Conservation (phyloP, 768 basidiomycete genomes). For the Pluteus cervinus region DNA sequence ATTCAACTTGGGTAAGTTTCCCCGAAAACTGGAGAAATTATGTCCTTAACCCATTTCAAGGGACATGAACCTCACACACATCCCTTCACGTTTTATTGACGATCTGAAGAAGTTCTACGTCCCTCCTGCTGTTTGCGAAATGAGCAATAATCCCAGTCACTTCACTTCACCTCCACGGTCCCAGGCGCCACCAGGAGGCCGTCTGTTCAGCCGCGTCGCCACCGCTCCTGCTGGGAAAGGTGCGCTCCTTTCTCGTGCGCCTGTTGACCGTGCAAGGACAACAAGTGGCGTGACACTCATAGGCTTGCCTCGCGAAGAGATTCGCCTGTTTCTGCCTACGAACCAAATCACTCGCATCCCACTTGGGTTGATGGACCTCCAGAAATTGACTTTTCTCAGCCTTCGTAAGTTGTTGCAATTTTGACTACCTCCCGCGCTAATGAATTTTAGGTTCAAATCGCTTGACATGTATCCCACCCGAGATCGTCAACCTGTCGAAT, state of each 20-base stretch:
- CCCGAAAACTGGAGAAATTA: background rate
- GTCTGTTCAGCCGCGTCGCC: conserved; percentile 25
- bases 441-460: conserved; percentile 49
- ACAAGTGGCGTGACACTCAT: conserved; percentile 24
- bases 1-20: conserved; percentile 48
- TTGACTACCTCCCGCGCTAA: conserved; percentile 2
- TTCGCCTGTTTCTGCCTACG: conserved; percentile 50
- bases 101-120: conserved; percentile 43
- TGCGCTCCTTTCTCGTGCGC: conserved; percentile 15
- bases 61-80: conserved; percentile 33
- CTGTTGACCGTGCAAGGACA: conserved; percentile 24
- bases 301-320: conserved; percentile 39
- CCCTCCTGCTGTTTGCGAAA: conserved; percentile 29
- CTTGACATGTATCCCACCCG: conserved; percentile 54
- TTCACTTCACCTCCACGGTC: conserved; percentile 5
- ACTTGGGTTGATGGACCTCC: conserved; percentile 46
- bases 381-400: conserved; percentile 54
- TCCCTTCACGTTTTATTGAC: conserved; percentile 42
- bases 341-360: conserved; percentile 55
- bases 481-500: conserved; percentile 46
- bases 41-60: conserved; percentile 19
- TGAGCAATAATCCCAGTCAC: conserved; percentile 9
- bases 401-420: conserved; percentile 42
- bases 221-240: conserved; percentile 25
- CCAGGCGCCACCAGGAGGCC: conserved; percentile 9